Evolutionary conservation across 371 early-diverging fungal genomes (phyloP).

Genomic region (Nematocida ironsii): DNA sequence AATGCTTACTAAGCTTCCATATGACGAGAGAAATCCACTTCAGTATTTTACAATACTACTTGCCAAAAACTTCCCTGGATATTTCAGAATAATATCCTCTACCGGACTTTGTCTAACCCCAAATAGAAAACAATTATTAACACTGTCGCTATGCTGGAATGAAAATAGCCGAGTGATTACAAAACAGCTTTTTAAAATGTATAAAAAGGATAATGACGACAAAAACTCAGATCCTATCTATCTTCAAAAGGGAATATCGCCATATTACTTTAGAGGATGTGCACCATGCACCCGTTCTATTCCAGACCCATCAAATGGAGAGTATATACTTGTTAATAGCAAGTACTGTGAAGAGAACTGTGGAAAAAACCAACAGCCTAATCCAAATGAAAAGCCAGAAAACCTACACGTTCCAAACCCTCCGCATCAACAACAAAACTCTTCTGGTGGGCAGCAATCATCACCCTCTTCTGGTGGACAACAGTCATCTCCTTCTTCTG

Average conservation of each 20-base stretch:
- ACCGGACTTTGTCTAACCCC: slow-evolving; percentile 17
- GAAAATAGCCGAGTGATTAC: neutral
- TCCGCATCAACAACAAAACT: neutral
- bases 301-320: slow-evolving; percentile 36
- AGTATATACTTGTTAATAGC: slow-evolving; percentile 31
- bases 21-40: neutral
- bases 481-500: too few species aligned
- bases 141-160: neutral
- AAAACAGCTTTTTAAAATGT: slow-evolving; percentile 36
- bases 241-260: slow-evolving; percentile 21
- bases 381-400: slow-evolving; percentile 1
- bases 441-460: neutral
- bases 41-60: slow-evolving; percentile 4
- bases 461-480: too few species aligned
- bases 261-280: slow-evolving; percentile 34
- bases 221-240: neutral
- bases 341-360: slow-evolving; percentile 30
- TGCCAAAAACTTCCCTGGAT: neutral
- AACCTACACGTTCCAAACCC: neutral
- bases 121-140: slow-evolving; percentile 20
- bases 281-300: slow-evolving; percentile 30
- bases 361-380: neutral
- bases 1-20: neutral
- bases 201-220: neutral
- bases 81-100: neutral